These are phyloP conservation scores for Dictyostelium intermedium DNA, from an alignment of 78 protist species.

Conservation along the genomic window DNA sequence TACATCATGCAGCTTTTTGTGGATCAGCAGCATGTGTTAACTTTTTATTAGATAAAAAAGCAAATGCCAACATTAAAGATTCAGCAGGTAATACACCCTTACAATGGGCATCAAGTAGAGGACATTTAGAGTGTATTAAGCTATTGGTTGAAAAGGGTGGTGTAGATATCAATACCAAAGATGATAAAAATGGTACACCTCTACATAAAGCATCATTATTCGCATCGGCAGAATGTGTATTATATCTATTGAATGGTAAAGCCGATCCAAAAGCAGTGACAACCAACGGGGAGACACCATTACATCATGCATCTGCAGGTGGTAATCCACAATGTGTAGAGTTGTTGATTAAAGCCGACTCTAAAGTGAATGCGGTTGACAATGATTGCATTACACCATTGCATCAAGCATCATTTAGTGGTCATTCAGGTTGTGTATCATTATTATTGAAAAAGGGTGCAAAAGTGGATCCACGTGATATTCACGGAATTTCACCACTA, in stretches of 20 bases:
- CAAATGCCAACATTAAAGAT: slow-evolving; percentile 38
- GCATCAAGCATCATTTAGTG: slow-evolving; percentile 82
- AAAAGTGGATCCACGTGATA: slow-evolving; percentile 78
- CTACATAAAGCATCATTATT: slow-evolving; percentile 69
- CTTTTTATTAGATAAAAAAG: slow-evolving; percentile 58
- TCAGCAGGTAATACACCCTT: slow-evolving; percentile 58
- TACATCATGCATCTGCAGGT: slow-evolving; percentile 76
- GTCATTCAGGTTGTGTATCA: slow-evolving; percentile 57
- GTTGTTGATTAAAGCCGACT: slow-evolving; percentile 48
- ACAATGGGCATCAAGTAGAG: slow-evolving; percentile 72
- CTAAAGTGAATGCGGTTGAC: slow-evolving; percentile 66
- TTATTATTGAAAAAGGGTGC: slow-evolving; percentile 76
- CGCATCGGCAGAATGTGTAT: slow-evolving; percentile 70
- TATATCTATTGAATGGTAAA: slow-evolving; percentile 6
- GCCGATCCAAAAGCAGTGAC: slow-evolving; percentile 71
- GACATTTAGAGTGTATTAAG: slow-evolving; percentile 66
- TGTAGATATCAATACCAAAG: slow-evolving; percentile 72
- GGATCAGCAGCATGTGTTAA: slow-evolving; percentile 67
- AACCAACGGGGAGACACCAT: slow-evolving; percentile 69
- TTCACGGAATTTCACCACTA: slow-evolving; percentile 81
- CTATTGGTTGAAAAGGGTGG: slow-evolving; percentile 71
- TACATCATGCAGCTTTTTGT: slow-evolving; percentile 76
- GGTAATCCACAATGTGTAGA: slow-evolving; percentile 71
- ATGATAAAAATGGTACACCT: slow-evolving; percentile 77
- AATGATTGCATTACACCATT: slow-evolving; percentile 75